A percentile compares a stretch with the other conserved stretches of the same genome.
phyloP scores from a whole-genome alignment of 352 stramenopile species.

The Phytophthora megakarya region DNA sequence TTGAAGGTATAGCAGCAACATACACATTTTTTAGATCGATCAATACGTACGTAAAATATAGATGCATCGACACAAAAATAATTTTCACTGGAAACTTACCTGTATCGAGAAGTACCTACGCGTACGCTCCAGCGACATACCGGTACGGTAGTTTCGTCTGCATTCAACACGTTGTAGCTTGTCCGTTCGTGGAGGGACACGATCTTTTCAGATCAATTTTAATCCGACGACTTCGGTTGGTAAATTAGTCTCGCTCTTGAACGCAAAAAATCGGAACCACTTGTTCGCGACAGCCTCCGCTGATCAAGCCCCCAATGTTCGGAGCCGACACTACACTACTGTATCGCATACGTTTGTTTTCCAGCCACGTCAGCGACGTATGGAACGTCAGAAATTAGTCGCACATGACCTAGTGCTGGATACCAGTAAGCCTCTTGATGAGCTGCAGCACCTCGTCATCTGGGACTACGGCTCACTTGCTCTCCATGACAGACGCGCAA shows the following conservation, averaged over 20 bases:
- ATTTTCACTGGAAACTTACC: too few relatives aligned
- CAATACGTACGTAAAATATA: too few relatives aligned
- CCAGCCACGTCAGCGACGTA: constrained; percentile 14
- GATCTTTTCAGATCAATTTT: constrained; percentile 18
- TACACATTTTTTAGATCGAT: too few relatives aligned
- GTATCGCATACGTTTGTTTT: neutral
- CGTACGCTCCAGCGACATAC: too few relatives aligned
- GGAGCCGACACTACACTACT: constrained; percentile 3
- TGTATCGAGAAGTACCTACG: too few relatives aligned
- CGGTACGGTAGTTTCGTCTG: constrained; percentile 11
- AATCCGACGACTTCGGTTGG: neutral
- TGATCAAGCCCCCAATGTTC: constrained; percentile 19
- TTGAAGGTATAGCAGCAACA: too few relatives aligned
- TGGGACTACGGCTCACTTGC: constrained; percentile 7
- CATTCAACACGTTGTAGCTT: constrained; percentile 8
- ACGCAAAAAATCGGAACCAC: constrained; percentile 18
- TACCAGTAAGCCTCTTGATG: neutral
- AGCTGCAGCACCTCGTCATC: constrained; percentile 14
- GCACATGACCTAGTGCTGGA: neutral
- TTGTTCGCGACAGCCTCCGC: constrained; percentile 19
- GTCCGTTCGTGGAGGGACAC: constrained; percentile 10
- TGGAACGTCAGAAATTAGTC: constrained; percentile 32
- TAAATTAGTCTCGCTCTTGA: constrained; percentile 7
- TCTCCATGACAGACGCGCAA: constrained; percentile 17
- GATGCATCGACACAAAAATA: too few relatives aligned